Evolutionary conservation across 2,329 filamentous ascomycete species (phyloP), one percentile per base, ranked within the genome.

Genomic region (Cryoendolithus antarcticus): DNA sequence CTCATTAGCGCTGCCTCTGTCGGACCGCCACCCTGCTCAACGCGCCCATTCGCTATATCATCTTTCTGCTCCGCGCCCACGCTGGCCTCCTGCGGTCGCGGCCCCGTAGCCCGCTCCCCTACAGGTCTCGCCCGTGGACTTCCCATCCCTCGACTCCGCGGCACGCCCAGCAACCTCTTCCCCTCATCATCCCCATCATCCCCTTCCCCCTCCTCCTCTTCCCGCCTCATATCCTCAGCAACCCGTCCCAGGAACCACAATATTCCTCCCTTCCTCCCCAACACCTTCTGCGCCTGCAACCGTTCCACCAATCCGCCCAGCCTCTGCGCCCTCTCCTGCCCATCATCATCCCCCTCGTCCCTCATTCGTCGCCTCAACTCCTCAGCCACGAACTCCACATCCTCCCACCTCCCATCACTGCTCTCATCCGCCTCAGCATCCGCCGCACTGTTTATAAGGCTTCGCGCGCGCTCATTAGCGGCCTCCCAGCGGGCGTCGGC

Each of bases 181-280:
- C 61, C 56, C 12, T 66, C 61, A 45, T 70, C 70, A 4, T 66
- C 66, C 32, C 69, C 66, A n/a, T 64, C 59, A 50, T 66, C 65
- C 8, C 53, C 56, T 35, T 54, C 57, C 31, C 51, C 36, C 2
- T 35, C 37, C 6, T 37, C 30, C 8, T 42, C 32, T 1, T 43
- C 44, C 28, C 40, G 34, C 12, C 12, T 39, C 7, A 34, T 38
- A 8, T 38, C 43, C 30, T 39, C 35, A 28, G 32, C 78, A 35
- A 95, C 73, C 52, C 85, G 79, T 58, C 91, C 82, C 32, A 98
- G 74, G 32, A 98, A 77, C 58, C 93, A 93, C 12, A 98, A 70
- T 48, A 98, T 95, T 3, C 83, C 86, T 86, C 88, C 96, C 72
- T 98, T 98, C 61, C 94, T 83, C 53, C 84, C 82, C 33, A 98